Evolutionary conservation across 78 protist genomes (phyloP), one percentile per base, ranked within the genome.

Genomic region (Chrysochromulina parva): DNA sequence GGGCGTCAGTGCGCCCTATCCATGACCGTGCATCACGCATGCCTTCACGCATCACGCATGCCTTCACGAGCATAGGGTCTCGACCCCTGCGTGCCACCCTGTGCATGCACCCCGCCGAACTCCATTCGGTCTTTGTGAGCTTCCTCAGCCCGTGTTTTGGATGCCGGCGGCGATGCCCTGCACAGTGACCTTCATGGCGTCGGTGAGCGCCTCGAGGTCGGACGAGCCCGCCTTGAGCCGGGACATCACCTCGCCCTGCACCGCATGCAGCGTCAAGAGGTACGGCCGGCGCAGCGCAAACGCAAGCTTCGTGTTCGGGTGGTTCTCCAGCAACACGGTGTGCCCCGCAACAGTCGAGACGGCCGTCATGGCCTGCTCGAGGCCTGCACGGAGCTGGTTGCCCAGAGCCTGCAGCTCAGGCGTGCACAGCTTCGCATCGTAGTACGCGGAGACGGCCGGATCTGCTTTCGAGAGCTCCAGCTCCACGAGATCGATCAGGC

Each of bases 161-260:
- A 88, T 88, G 17, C 91, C 91, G 20, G 91, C 91, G 62, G 91
- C 81, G 74, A 88, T 69, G 26, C 91, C 91, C 74, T 67, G 82
- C 9, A 88, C 28, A 47, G 85, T 69, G 67, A 85, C 24, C 48
- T 7, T 52, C 69, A 85, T 28, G 50, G 89, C 69, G 67, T 54
- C 59, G 65, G 3, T 3, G 24, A 88, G 82, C 57, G 80, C 48
- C 62, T 58, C 62, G 26, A 13, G 47, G 57, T 13, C 13, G 57
- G 53, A 48, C 4, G 9, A 3, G 38, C 48, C 47, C 6, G 28
- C 50, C 48, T 65, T 4, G 22, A n/a, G 53, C 88, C 65, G 28
- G 19, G 17, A 2, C n/a, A 85, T 9, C 89, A 58, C 78, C 71
- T 85, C 60, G 54, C 48, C 50, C 69, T 85, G 89, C 24, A 85